These are phyloP conservation scores for Takashimella tepidaria DNA, from an alignment of 1,284 basidiomycete genomes.

Conservation along the genomic window DNA sequence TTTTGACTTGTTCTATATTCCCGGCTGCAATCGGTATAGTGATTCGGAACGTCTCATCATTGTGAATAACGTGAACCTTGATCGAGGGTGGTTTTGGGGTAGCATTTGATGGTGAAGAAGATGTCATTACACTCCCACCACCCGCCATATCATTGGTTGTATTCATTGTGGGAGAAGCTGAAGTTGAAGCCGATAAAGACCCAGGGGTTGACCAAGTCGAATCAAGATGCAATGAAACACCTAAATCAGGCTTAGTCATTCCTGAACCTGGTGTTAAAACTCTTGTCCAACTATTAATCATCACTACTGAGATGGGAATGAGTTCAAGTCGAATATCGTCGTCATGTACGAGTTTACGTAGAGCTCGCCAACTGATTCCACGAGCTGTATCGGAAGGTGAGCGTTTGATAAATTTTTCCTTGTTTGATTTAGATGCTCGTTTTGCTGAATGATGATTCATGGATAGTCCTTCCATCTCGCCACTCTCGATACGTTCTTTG, in stretches of 20 bases:
- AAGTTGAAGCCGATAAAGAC: background rate
- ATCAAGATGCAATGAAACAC: background rate
- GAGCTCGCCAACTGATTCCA: background rate
- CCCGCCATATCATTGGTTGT: background rate
- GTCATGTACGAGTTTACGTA: background rate
- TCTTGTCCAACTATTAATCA: background rate
- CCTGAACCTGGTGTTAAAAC: background rate
- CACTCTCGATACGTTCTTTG: slow-evolving; percentile 18
- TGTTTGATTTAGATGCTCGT: background rate
- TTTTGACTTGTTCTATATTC: background rate
- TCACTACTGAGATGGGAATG: background rate
- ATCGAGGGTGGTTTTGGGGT: background rate
- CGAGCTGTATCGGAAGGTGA: background rate
- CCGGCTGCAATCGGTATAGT: background rate
- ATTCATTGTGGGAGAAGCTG: background rate
- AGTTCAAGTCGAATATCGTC: background rate
- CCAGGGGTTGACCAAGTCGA: background rate
- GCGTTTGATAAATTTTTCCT: background rate
- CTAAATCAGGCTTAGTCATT: background rate
- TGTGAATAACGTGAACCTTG: background rate
- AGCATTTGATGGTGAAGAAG: background rate
- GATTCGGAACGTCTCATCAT: background rate
- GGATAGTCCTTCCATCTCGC: background rate
- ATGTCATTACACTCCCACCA: background rate
- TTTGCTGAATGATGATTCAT: background rate